Evolutionary conservation across 2,329 filamentous ascomycete species (phyloP).

Genomic region (Colletotrichum sp.): DNA sequence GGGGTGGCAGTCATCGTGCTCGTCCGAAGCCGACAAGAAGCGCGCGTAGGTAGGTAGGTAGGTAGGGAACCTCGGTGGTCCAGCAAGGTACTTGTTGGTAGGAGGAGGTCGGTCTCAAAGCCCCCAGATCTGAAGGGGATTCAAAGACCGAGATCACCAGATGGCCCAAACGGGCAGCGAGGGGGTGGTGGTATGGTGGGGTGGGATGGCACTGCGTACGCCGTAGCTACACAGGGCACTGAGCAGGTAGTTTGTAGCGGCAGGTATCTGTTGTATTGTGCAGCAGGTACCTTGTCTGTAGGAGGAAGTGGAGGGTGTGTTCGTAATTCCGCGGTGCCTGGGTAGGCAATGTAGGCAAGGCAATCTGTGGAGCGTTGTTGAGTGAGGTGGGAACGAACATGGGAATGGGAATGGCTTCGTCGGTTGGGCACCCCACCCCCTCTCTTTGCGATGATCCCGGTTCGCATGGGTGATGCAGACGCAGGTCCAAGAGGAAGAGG

Average conservation of each 20-base stretch:
- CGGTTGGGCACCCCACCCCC: constrained; percentile 3
- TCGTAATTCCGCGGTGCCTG: not conserved
- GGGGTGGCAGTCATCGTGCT: not conserved
- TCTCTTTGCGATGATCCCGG: constrained; percentile 21
- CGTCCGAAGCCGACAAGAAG: not conserved
- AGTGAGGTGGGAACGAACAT: not conserved
- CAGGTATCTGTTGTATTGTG: not conserved
- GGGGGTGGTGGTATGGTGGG: not conserved
- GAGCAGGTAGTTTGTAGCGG: not conserved
- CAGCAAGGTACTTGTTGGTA: not conserved
- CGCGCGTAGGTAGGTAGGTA: not conserved
- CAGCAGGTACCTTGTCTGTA: not conserved
- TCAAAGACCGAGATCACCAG: not conserved
- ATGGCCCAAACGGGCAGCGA: not conserved
- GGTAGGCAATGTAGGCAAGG: not conserved
- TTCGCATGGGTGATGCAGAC: constrained; percentile 33
- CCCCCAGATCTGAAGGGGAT: not conserved
- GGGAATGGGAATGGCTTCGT: not conserved
- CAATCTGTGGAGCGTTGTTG: not conserved
- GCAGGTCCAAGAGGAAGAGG: constrained; percentile 48
- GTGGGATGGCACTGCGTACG: not conserved
- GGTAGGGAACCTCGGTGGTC: not conserved
- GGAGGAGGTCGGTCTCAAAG: not conserved
- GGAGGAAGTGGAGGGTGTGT: not conserved
- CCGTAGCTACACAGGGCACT: not conserved